Conservation (phyloP, 2,329 filamentous ascomycete genomes). For the Hirsutella rhossiliensis region DNA sequence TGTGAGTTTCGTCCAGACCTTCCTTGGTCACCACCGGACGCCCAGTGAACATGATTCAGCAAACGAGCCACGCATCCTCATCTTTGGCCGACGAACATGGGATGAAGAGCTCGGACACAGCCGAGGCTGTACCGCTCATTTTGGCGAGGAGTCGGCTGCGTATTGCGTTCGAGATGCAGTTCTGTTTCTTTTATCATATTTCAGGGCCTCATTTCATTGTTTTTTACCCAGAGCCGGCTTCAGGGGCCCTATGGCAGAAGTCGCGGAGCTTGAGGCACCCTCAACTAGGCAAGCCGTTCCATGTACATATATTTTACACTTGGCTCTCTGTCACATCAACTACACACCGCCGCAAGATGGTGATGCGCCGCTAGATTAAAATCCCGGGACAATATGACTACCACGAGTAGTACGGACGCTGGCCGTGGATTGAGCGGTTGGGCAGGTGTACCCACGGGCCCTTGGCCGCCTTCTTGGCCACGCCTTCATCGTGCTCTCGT, state of each 20-base stretch:
- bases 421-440: constrained; percentile 70
- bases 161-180: neutral
- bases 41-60: no score
- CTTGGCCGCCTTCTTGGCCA: constrained; percentile 60
- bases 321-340: neutral
- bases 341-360: neutral
- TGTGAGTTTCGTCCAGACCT: no score
- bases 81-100: no score
- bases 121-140: neutral
- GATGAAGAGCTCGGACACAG: neutral
- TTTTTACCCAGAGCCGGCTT: neutral
- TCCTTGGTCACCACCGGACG: no score
- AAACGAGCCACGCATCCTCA: no score
- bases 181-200: neutral
- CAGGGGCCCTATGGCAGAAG: neutral
- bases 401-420: constrained; percentile 89
- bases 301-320: constrained; percentile 19
- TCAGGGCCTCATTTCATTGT: neutral
- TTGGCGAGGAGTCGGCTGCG: no score
- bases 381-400: constrained; percentile 21
- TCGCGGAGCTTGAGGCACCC: neutral
- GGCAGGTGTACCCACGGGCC: constrained; percentile 83
- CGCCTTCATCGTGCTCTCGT: constrained; percentile 64
- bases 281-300: constrained; percentile 16
- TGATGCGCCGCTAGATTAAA: neutral